Conservation (phyloP, 176 grass and related monocot genomes). For the bread wheat (Triticum aestivum) region IWGSC_CS_RefSeq_v2.1 NC_057812.1:85850994-85851493, state of each 20-base stretch:
- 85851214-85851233: not conserved
- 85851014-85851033: slow-evolving; percentile 41
- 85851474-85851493: not conserved
- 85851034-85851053: slow-evolving; percentile 46
- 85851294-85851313: slow-evolving; percentile 89
- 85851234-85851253: not conserved
- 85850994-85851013: slow-evolving; percentile 44
- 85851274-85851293: not conserved
- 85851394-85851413: slow-evolving; percentile 71
- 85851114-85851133: too few species aligned
- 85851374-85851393: slow-evolving; percentile 62
- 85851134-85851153: slow-evolving; percentile 72
- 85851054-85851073: not conserved
- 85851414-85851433: slow-evolving; percentile 87
- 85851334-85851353: slow-evolving; percentile 54
- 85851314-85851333: slow-evolving; percentile 80
- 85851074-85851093: not conserved
- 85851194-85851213: slow-evolving; percentile 63
- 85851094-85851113: too few species aligned
- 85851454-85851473: not conserved
- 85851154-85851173: slow-evolving; percentile 53
- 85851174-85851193: slow-evolving; percentile 46
- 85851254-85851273: not conserved
- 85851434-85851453: slow-evolving; percentile 44
- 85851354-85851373: slow-evolving; percentile 57